Conservation (phyloP, 306 rosid species). For the Vachellia collinsii region DNA sequence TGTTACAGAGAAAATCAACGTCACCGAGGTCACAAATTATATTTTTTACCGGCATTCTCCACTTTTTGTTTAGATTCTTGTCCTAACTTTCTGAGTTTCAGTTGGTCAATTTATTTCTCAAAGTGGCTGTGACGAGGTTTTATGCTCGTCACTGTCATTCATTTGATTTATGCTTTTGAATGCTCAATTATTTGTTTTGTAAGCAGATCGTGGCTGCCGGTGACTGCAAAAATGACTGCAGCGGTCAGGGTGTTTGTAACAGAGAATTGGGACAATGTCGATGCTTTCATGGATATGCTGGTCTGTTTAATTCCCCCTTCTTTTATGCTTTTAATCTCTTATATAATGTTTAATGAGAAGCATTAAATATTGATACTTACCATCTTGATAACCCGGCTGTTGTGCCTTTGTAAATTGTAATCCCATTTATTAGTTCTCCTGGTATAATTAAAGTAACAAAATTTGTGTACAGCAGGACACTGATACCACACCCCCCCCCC, state of each 20-base stretch:
- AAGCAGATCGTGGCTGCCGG: constrained; percentile 75
- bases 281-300: constrained; percentile 88
- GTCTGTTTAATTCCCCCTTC: constrained; percentile 50
- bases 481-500: neutral
- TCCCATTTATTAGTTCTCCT: neutral
- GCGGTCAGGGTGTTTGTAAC: constrained; percentile 84
- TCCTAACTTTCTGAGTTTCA: constrained; percentile 8
- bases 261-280: constrained; percentile 82
- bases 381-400: neutral
- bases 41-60: neutral
- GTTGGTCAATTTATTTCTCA: neutral
- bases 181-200: constrained; percentile 31
- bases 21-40: constrained; percentile 70
- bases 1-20: constrained; percentile 58
- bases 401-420: no score
- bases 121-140: constrained; percentile 8
- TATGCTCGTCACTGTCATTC: constrained; percentile 30
- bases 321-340: neutral
- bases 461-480: neutral
- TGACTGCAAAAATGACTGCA: constrained; percentile 78
- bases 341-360: neutral
- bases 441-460: neutral
- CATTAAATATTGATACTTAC: neutral
- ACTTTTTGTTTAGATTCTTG: constrained; percentile 8
- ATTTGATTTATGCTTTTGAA: constrained; percentile 10